These are phyloP conservation scores for Trichoderma arundinaceum DNA, from an alignment of 2,329 filamentous ascomycete genomes.

Conservation along the genomic window DNA sequence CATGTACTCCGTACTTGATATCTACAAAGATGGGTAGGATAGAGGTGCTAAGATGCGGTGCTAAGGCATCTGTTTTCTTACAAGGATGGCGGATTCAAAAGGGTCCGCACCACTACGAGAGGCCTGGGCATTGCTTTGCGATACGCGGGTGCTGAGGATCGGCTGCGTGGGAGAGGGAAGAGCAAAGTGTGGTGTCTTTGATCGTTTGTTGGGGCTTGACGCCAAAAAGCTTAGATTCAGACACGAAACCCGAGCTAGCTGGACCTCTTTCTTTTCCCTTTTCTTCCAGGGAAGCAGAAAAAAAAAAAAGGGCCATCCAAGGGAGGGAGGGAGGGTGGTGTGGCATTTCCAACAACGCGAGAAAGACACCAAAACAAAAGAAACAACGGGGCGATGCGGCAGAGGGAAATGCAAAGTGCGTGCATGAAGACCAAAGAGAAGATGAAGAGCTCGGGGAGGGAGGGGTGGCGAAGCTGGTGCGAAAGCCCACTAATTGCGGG, in stretches of 20 bases:
- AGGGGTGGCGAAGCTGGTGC: slow-evolving; percentile 24
- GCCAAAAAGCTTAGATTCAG: slow-evolving; percentile 7
- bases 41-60: background rate
- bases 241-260: too few relatives aligned
- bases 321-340: background rate
- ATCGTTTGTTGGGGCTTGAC: background rate
- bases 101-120: slow-evolving; percentile 14
- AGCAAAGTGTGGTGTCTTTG: background rate
- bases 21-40: background rate
- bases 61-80: background rate
- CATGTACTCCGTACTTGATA: slow-evolving; percentile 8
- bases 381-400: slow-evolving; percentile 16
- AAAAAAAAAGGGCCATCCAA: background rate
- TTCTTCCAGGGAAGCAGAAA: background rate
- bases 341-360: too few relatives aligned
- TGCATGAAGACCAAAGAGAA: background rate
- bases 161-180: background rate
- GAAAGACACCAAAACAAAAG: background rate
- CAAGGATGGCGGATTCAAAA: slow-evolving; percentile 13
- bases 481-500: slow-evolving; percentile 32
- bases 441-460: background rate
- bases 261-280: background rate
- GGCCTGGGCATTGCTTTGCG: too few relatives aligned
- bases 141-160: slow-evolving; percentile 7
- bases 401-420: slow-evolving; percentile 20